Evolutionary conservation across 176 grass and related monocot species (phyloP), one percentile per base, ranked within the genome.

Genomic region (Ananas comosus): DNA sequence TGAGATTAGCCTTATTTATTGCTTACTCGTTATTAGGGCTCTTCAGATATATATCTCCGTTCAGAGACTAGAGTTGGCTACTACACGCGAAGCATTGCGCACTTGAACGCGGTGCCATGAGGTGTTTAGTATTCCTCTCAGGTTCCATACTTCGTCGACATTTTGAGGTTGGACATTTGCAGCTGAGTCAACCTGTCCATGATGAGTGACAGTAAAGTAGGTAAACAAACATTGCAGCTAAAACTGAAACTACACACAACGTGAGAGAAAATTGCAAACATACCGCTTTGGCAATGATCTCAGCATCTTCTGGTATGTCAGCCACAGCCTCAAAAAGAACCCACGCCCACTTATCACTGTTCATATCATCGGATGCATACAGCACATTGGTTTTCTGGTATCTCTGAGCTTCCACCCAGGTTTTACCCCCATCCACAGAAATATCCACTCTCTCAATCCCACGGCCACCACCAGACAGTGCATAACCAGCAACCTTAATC

Each of bases 91-190:
- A 21, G 14, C 54, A 8, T 19, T 59, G n/a, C 54, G 54, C 9
- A 93, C 77, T 73, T 79, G 75, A 56, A 96, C 81, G 27, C 85
- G 85, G 76, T 96, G 91, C 91, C 91, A 96, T 54, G 91, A 88
- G 64, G 79, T 96, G 63, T 96, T 96, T n/a, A 96, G 85, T 76
- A 96, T 88, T 74, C 87, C 91, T 85, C 91, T 96, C 70, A 96
- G 80, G 59, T 96, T 96, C 91, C 91, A 96, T 81, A 96, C 76
- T 52, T 73, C 67, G 58, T 85, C 78, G 14, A 96, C 87, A 1
- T 91, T 91, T 72, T 96, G 87, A 0, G 91, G 91, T 51, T 96
- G 91, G 49, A 91, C 71, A 48, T 91, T 91, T 47, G 87, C 87
- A 16, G 87, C 77, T 18, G 87, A 88, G 64, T 96, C 91, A 73